Evolutionary conservation across 352 stramenopile species (phyloP), one percentile per base, ranked within the genome.

Genomic region (Phytopythium helicoides): DNA sequence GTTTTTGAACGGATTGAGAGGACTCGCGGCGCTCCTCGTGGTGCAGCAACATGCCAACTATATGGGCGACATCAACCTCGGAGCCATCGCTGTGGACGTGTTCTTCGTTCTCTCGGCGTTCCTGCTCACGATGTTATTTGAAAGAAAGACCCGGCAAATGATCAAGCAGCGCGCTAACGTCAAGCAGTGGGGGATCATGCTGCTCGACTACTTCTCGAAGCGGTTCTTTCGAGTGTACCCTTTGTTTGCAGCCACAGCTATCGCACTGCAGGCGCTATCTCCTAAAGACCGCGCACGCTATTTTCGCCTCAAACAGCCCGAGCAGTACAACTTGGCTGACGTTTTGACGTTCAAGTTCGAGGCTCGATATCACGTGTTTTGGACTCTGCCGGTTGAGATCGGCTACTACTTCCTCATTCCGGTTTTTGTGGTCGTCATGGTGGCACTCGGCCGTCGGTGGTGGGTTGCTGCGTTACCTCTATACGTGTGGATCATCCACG

Each of bases 221-320:
- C 73, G 71, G 0, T 76, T 85, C 42, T 71, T 85, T 15, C 70
- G 71, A 31, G 73, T 84, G 4, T 85, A 85, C 42, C 73, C 73
- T 47, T 52, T 85, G 11, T 85, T 85, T 34, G 54, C 52, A n/a
- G 64, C 67, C 23, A 53, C 63, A 15, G 71, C 68, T 8, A 42
- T 68, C 23, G 34, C 73, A 8, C 36, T 79, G 12, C 63, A 48
- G 9, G 28, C 15, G n/a, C 71, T 14, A 42, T 84, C n/a, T 64
- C 75, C 7, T 53, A 52, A 19, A 60, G 45, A 60, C 36, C 39
- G 72, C 42, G 49, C 54, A 1, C 60, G n/a, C 11, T 76, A 76
- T 31, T 76, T 71, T 18, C 21, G 56, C 26, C 48, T 55, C 18
- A 40, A 37, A 1, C 46, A 68, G 8, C 55, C 59, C 0, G 54